Conservation (phyloP, 2,329 filamentous ascomycete species). For the Paraphoma chrysanthemicola region DNA sequence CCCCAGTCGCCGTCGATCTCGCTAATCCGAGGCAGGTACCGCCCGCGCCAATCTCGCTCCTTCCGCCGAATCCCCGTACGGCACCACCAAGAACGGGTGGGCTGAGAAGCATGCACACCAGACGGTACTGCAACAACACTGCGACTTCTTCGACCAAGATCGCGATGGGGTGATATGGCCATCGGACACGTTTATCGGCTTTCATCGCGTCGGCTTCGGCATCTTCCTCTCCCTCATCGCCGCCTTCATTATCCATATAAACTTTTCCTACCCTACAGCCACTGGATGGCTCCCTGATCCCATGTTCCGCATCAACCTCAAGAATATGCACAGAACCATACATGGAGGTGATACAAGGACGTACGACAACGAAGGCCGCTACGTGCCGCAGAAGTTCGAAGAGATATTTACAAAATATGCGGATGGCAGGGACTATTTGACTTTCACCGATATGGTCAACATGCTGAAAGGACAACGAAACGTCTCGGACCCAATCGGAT, state of each 20-base stretch:
- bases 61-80: slow-evolving; percentile 49
- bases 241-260: slow-evolving; percentile 57
- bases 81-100: slow-evolving; percentile 51
- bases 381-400: slow-evolving; percentile 56
- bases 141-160: slow-evolving; percentile 61
- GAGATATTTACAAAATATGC: slow-evolving; percentile 57
- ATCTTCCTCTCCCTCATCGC: slow-evolving; percentile 53
- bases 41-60: slow-evolving; percentile 50
- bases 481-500: slow-evolving; percentile 54
- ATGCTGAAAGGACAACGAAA: slow-evolving; percentile 52
- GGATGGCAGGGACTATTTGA: slow-evolving; percentile 49
- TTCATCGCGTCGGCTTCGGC: slow-evolving; percentile 55
- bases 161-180: slow-evolving; percentile 62
- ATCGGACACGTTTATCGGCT: slow-evolving; percentile 57
- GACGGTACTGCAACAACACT: slow-evolving; percentile 61
- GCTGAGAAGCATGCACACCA: slow-evolving; percentile 48
- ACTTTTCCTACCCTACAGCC: slow-evolving; percentile 59
- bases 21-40: slow-evolving; percentile 2
- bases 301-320: slow-evolving; percentile 51
- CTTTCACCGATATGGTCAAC: slow-evolving; percentile 46
- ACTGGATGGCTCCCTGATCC: slow-evolving; percentile 54
- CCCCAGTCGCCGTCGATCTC: neutral
- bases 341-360: slow-evolving; percentile 53
- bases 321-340: slow-evolving; percentile 52
- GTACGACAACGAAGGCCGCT: slow-evolving; percentile 56